Evolutionary conservation across 2,329 filamentous ascomycete genomes (phyloP), one percentile per base, ranked within the genome.

Genomic region (Hymenoscyphus salicellus): DNA sequence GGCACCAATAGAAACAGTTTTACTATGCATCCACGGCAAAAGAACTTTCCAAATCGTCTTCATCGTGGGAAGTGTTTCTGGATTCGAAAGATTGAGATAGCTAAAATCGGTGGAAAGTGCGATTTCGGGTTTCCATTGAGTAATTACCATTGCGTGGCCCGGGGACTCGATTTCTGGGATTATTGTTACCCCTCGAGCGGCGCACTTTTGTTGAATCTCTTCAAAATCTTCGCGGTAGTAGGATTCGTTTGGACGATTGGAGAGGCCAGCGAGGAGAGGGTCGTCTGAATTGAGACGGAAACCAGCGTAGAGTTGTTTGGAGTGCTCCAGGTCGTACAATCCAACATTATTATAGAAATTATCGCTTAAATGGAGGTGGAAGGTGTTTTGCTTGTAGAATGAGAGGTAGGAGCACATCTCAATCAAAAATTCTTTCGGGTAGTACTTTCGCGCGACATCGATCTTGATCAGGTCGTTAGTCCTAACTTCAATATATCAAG

Each of bases 111-210:
- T 71, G 2, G 75, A 72, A 11, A 85, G 75, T 0, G 80, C 84
- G 17, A 87, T 73, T 65, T 86, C 79, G 0, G 84, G 84, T 66
- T 82, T 84, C 84, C 85, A 87, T 69, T 87, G 84, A 0, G 82
- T 82, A 28, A 87, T 80, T 5, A 80, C 79, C 0, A 87, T 74
- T 1, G 82, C 80, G 65, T 88, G 85, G 0, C 84, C 85, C 0
- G 85, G 85, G 0, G 83, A 79, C 71, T 88, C 85, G 28, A 87
- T 85, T 71, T 87, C 85, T 0, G 85, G 84, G 3, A 87, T 78
- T 0, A 88, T 75, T 0, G 84, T 86, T 1, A 88, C 81, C 3
- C 85, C 85, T 4, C 84, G 78, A 0, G 78, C 74, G 0, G 80
- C 84, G 66, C 85, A 87, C 49, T 78, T 76, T 0, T 72, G 69